A percentile compares a stretch with the other conserved stretches of the same genome.
These are phyloP conservation scores for Citrus sp. DNA, from an alignment of 345 rosid species.

Conservation along the genomic window DNA sequence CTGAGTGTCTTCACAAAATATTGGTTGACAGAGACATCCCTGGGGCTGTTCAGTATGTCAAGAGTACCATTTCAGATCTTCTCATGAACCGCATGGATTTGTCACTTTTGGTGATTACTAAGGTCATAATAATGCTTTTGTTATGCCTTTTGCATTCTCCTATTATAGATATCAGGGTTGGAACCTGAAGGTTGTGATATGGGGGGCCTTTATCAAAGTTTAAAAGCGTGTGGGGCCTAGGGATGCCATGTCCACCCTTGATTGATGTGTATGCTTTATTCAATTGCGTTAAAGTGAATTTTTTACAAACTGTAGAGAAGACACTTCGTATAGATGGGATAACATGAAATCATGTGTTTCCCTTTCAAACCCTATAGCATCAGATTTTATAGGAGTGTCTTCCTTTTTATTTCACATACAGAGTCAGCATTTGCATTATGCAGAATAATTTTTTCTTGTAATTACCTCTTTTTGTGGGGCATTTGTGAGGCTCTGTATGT, in stretches of 20 bases:
- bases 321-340: neutral
- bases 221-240: neutral
- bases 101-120: constrained; percentile 94
- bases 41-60: constrained; percentile 85
- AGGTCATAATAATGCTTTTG: constrained; percentile 46
- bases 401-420: neutral
- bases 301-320: neutral
- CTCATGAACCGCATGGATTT: constrained; percentile 97
- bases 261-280: neutral
- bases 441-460: neutral
- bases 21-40: constrained; percentile 82
- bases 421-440: neutral
- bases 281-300: neutral
- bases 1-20: constrained; percentile 88
- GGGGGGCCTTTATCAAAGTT: neutral
- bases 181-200: neutral
- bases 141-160: constrained; percentile 16
- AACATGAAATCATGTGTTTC: neutral
- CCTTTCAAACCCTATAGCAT: neutral
- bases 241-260: neutral
- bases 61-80: constrained; percentile 91
- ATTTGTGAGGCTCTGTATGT: neutral
- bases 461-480: neutral
- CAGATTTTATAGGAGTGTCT: neutral
- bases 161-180: neutral